These are phyloP conservation scores for Fusarium setosum DNA, from an alignment of 2,329 filamentous ascomycete species.

Conservation along the genomic window DNA sequence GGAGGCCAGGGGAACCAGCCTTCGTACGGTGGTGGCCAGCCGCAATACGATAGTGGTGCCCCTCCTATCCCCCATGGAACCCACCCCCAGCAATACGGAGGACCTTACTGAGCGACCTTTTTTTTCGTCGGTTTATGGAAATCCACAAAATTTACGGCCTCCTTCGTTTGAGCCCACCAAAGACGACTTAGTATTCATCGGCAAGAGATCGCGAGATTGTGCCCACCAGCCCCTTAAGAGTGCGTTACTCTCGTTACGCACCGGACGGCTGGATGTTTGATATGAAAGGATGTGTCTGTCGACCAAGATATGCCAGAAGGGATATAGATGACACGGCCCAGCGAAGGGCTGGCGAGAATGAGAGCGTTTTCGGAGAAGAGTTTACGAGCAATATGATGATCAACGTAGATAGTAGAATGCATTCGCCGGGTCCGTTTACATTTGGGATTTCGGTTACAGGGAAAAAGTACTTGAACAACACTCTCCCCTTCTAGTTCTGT, in stretches of 20 bases:
- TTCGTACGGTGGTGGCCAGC: conserved; percentile 44
- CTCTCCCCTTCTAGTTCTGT: conserved; percentile 42
- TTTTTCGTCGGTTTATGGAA: neutral
- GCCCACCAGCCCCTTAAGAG: conserved; percentile 14
- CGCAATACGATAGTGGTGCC: conserved; percentile 41
- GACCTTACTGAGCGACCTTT: conserved; percentile 35
- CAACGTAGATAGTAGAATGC: conserved; percentile 46
- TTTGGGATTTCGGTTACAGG: conserved; percentile 24
- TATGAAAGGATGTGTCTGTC: conserved; percentile 17
- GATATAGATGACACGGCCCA: conserved; percentile 28
- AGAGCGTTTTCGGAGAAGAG: conserved; percentile 29
- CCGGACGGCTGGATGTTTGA: conserved; percentile 15
- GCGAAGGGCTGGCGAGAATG: conserved; percentile 26
- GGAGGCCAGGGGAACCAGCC: conserved; percentile 43
- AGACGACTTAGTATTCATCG: conserved; percentile 5
- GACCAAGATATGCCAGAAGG: conserved; percentile 17
- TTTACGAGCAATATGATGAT: conserved; percentile 35
- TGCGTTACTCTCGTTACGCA: conserved; percentile 23
- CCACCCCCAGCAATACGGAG: conserved; percentile 45
- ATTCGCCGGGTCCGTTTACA: conserved; percentile 32
- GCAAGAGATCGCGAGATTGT: conserved; percentile 28
- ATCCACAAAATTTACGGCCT: conserved; percentile 7
- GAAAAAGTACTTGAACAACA: conserved; percentile 19
- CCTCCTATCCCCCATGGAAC: conserved; percentile 46
- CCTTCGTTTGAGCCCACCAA: conserved; percentile 1